These are phyloP conservation scores for Saururus chinensis DNA, from an alignment of 164 flowering plant species.

Conservation along the genomic window DNA sequence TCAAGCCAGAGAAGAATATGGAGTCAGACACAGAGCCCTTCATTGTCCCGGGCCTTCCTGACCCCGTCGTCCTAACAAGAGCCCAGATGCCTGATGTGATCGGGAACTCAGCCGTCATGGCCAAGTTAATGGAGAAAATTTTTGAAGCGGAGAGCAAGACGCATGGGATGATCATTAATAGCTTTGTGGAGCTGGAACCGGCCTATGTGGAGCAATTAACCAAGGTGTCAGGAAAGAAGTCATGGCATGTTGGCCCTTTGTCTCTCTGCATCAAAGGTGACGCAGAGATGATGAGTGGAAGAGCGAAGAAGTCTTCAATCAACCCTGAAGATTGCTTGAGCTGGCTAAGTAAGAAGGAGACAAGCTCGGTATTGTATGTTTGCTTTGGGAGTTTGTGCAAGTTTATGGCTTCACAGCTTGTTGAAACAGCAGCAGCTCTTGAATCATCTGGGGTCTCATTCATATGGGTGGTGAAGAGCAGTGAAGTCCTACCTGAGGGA, in stretches of 20 bases:
- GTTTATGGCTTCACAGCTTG: conserved; percentile 16
- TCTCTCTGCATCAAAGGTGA: conserved; percentile 12
- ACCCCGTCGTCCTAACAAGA: conserved; percentile 13
- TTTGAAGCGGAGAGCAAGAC: conserved; percentile 5
- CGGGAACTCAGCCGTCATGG: background rate
- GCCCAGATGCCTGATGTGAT: conserved; percentile 7
- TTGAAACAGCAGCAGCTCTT: conserved; percentile 39
- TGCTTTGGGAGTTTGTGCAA: conserved; percentile 13
- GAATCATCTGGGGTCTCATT: conserved; percentile 29
- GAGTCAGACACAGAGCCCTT: conserved; percentile 11
- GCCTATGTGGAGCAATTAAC: conserved; percentile 13
- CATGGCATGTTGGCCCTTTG: conserved; percentile 29
- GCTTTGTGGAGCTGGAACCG: conserved; percentile 25
- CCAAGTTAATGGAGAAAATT: background rate
- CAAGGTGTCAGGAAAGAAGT: conserved; percentile 7
- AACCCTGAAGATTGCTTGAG: conserved; percentile 8
- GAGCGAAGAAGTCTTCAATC: conserved; percentile 13
- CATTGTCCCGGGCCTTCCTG: conserved; percentile 18
- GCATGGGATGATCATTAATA: conserved; percentile 22
- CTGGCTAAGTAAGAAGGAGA: conserved; percentile 17
- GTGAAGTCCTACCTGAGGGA: conserved; percentile 3
- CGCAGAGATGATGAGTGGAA: conserved; percentile 8
- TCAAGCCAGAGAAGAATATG: conserved; percentile 8
- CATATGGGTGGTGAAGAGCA: conserved; percentile 4
- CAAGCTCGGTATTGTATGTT: conserved; percentile 13